Base-by-base conservation (phyloP, 345 rosid genomes). In the Populus pruinosa region DNA sequence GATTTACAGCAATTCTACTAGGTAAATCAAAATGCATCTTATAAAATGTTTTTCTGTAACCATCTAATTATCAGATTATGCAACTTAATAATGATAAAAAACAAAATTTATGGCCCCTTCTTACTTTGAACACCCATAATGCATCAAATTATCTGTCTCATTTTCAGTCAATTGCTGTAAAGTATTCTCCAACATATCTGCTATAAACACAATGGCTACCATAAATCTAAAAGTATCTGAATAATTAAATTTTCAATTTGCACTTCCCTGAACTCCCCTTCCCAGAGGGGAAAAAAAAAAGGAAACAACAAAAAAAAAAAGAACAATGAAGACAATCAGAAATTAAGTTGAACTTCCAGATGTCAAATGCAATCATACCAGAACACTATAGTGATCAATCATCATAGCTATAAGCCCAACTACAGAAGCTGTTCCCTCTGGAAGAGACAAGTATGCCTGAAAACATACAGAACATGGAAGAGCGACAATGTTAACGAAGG, bases 331-430 rank as follows among this genome's bases (percentile, higher is more conserved):
- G 47, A 43, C 14, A 43, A 59, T 23, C 6, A 59, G 13, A 59
- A 59, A 59, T 23, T 59, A 12, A 59, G 29, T 23, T 59, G 16
- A 59, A 59, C 64, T 59, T 59, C 29, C 64, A 23, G 27, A 59
- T 9, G 64, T 59, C 20, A 20, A 78, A 67, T 36, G 35, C 76
- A 74, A 65, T 43, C 93, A 79, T 88, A 96, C 99, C 96, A 91
- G 70, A 80, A 90, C 91, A 82, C 83, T 89, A 78, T 94, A 96
- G 81, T 96, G 97, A 86, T 94, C 99, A 0, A 94, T 92, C 98
- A 96, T 91, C 99, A 94, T 94, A 36, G 99, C 99, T 83, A 90
- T 86, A 55, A 96, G 94, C 83, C 99, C 99, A 79, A 90, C 88
- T 69, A 92, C 96, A 50, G 99, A 94, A 80, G 97, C 97, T 31